Conservation (phyloP, 176 grass and related monocot genomes). For the Zea mays region DNA sequence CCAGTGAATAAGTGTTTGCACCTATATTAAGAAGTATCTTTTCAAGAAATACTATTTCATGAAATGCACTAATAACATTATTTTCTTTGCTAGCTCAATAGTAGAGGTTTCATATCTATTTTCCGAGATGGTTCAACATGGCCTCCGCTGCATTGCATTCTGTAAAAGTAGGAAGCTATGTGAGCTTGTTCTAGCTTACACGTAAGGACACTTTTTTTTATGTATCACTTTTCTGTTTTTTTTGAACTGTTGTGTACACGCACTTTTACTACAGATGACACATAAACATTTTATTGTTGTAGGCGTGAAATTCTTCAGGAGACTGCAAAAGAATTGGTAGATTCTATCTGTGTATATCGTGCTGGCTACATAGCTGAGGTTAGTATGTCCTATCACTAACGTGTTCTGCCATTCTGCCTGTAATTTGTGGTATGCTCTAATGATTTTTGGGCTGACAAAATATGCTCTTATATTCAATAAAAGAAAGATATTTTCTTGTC, state of each 20-base stretch:
- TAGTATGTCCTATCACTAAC: constrained; percentile 26
- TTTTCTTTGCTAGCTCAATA: constrained; percentile 69
- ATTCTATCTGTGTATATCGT: constrained; percentile 87
- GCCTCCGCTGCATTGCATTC: constrained; percentile 95
- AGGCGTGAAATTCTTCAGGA: constrained; percentile 87
- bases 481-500: neutral
- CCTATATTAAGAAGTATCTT: constrained; percentile 10
- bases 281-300: constrained; percentile 28
- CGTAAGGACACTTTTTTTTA: constrained; percentile 58
- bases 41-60: neutral
- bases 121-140: constrained; percentile 93
- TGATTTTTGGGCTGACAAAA: constrained; percentile 9
- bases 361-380: constrained; percentile 92
- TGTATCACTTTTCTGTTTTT: constrained; percentile 18
- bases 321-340: constrained; percentile 62
- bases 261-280: constrained; percentile 30
- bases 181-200: constrained; percentile 87
- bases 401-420: neutral
- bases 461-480: neutral
- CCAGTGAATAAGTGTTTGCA: constrained; percentile 15
- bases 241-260: neutral
- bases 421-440: neutral
- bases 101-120: constrained; percentile 85
- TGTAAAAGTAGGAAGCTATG: constrained; percentile 90
- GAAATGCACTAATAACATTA: constrained; percentile 15